A percentile compares a stretch with the other conserved stretches of the same genome.
These are phyloP conservation scores for Fusarium euwallaceae DNA, from an alignment of 2,329 filamentous ascomycete genomes.

Conservation along the genomic window DNA sequence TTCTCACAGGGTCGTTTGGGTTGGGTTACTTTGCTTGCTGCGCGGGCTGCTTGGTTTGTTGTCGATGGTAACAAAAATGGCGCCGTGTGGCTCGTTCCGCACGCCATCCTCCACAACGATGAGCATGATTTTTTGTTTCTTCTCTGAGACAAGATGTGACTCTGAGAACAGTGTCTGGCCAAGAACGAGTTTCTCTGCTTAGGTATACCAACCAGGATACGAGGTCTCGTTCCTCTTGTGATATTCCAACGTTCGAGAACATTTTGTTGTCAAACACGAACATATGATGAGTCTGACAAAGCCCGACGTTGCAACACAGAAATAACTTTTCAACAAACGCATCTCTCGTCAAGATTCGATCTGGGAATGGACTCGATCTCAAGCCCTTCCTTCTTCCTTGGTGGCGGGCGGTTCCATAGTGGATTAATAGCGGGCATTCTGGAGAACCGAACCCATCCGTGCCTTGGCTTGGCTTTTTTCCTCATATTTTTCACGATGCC, in stretches of 20 bases:
- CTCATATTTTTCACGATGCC: constrained; percentile 18
- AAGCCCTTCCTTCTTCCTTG: constrained; percentile 29
- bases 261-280: background rate
- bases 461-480: background rate
- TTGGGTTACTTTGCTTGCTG: constrained; percentile 39
- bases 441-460: constrained; percentile 23
- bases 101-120: constrained; percentile 37
- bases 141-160: constrained; percentile 13
- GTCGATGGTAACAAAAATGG: constrained; percentile 26
- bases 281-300: background rate
- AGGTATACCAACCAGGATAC: background rate
- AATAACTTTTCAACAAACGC: background rate
- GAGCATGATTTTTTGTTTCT: constrained; percentile 28
- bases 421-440: constrained; percentile 11
- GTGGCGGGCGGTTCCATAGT: constrained; percentile 18
- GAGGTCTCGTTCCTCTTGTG: background rate
- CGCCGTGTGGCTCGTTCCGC: constrained; percentile 31
- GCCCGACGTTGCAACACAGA: background rate
- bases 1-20: constrained; percentile 37
- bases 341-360: constrained; percentile 14
- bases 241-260: constrained; percentile 10
- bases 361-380: constrained; percentile 28
- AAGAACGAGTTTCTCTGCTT: constrained; percentile 15
- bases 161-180: background rate
- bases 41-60: constrained; percentile 3